Conservation (phyloP, 441 rosid species). For the Populus hybrid region DNA sequence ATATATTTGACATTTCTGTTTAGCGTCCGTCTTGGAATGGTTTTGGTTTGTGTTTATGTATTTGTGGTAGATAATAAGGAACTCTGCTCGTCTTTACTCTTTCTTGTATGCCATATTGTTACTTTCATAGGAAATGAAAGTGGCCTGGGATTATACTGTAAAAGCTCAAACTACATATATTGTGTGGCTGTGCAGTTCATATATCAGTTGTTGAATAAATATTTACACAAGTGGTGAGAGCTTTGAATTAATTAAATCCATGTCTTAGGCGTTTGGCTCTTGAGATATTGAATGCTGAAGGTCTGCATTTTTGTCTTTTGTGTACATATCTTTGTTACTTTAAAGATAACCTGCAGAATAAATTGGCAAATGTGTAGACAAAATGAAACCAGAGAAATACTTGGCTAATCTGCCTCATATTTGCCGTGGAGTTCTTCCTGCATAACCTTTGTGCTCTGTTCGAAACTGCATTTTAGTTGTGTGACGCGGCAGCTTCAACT, state of each 20-base stretch:
- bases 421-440: not conserved
- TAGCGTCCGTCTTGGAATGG: constrained; percentile 32
- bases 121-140: constrained; percentile 34
- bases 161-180: constrained; percentile 30
- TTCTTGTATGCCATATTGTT: constrained; percentile 29
- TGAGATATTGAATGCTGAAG: not conserved
- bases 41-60: constrained; percentile 53
- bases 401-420: not conserved
- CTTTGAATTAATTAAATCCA: constrained; percentile 3
- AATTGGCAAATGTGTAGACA: not conserved
- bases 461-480: constrained; percentile 4
- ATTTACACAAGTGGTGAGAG: constrained; percentile 17
- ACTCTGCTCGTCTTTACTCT: constrained; percentile 24
- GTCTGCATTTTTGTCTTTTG: not conserved
- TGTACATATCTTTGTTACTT: not conserved
- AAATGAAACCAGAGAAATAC: not conserved
- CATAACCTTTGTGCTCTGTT: not conserved
- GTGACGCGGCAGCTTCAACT: not conserved
- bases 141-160: constrained; percentile 46
- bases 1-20: constrained; percentile 37
- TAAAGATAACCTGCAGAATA: not conserved
- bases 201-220: constrained; percentile 33
- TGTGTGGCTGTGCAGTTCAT: constrained; percentile 35
- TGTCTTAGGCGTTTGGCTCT: not conserved
- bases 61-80: constrained; percentile 53